Base-by-base conservation (phyloP, 2,329 filamentous ascomycete species). In the Sphaerulina musiva region DNA sequence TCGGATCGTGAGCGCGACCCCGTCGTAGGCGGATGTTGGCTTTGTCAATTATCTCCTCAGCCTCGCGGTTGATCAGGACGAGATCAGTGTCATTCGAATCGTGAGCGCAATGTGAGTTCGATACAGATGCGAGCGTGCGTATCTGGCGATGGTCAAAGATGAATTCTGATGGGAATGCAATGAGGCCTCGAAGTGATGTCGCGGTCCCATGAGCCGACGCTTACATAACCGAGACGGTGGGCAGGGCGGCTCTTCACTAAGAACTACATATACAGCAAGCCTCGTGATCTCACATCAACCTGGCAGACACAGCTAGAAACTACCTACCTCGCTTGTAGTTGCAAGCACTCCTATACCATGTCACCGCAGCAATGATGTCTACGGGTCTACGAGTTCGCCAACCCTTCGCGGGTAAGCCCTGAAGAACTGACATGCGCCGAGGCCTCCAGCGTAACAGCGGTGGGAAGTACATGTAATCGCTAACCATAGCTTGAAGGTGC, bases 331-430 rank as follows among this genome's bases (percentile, higher is more conserved):
- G 4, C 26, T 6, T 29, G 26, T 29, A 26, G 12, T 23, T 29
- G 14, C 39, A 43, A 31, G 26, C 26, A 29, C 26, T 29, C 26
- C 39, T 20, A 36, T 29, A 43, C 4, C 8, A 50, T 50, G 48
- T 32, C 29, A 42, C 48, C 34, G 34, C 34, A n/a, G 53, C 62
- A 65, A 68, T 70, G 69, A 68, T 69, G 53, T 51, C 61, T 12
- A 38, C 44, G 14, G 48, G 48, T 39, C 49, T 95, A 86, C 87
- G 88, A 72, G 89, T 96, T 75, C 83, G 91, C 68, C 81, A 90
- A 66, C 86, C 87, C 52, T 95, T 95, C 69, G 89, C 89, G 75
- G 88, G 91, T 93, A 76, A 67, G 82, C 75, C 58, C 12, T 14
- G 31, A 7, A 2, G n/a, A 26, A 26, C 32, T 38, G 20, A 45